Evolutionary conservation across 805 yeast species (phyloP).

Genomic region (Metschnikowia similis): DNA sequence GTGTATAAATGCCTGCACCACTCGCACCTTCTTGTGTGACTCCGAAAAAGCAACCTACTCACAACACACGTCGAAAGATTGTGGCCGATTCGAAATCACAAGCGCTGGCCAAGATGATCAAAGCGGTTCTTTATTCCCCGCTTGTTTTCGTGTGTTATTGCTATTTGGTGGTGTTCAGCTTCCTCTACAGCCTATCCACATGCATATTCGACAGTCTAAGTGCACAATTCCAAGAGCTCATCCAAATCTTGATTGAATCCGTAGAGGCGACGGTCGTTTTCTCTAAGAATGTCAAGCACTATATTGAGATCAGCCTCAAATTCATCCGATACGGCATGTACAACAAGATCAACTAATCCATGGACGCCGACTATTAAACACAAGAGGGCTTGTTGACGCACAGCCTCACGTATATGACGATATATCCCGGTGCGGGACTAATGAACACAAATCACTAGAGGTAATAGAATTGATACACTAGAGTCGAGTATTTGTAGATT

Average conservation of each 20-base stretch:
- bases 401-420: too few relatives aligned
- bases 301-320: slow-evolving; percentile 15
- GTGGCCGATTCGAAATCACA: neutral
- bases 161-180: slow-evolving; percentile 4
- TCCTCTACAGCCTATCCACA: slow-evolving; percentile 2
- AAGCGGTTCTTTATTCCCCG: neutral
- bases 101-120: neutral
- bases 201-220: slow-evolving; percentile 11
- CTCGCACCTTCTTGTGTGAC: neutral
- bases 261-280: slow-evolving; percentile 18
- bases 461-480: too few relatives aligned
- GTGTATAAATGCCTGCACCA: neutral
- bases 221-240: slow-evolving; percentile 11
- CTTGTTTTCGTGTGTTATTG: slow-evolving; percentile 5
- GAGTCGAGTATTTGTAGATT: too few relatives aligned
- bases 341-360: slow-evolving; percentile 21
- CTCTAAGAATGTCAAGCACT: slow-evolving; percentile 16
- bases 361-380: neutral
- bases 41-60: neutral
- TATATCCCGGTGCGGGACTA: too few relatives aligned
- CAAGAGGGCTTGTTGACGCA: too few relatives aligned
- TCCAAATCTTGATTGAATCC: slow-evolving; percentile 12
- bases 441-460: too few relatives aligned
- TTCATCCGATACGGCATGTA: slow-evolving; percentile 22
- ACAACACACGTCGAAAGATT: neutral